Conservation (phyloP, 805 yeast species). For the Scheffersomyces stipitis region DNA sequence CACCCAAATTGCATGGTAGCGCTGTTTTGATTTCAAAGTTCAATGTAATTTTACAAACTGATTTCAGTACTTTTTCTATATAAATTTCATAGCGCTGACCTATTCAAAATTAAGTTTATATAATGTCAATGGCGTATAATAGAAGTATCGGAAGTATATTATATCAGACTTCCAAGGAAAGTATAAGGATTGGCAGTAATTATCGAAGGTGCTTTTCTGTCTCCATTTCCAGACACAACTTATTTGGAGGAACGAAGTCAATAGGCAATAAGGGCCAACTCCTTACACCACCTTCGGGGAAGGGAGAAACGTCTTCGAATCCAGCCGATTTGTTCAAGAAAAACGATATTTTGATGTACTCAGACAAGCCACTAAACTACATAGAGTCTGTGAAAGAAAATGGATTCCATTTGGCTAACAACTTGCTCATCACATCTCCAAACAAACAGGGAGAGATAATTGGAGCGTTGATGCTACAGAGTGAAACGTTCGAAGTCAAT, state of each 20-base stretch:
- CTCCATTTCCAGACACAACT: slow-evolving; percentile 6
- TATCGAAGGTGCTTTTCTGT: not conserved
- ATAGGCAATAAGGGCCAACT: slow-evolving; percentile 2
- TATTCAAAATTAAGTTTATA: no score
- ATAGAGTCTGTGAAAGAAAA: slow-evolving; percentile 47
- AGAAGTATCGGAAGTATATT: no score
- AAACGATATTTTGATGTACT: slow-evolving; percentile 43
- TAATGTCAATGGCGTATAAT: no score
- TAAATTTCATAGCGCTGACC: no score
- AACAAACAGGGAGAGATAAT: slow-evolving; percentile 34
- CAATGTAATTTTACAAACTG: no score
- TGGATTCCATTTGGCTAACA: slow-evolving; percentile 60
- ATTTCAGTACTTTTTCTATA: no score
- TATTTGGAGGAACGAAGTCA: slow-evolving; percentile 32
- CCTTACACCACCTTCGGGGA: slow-evolving; percentile 32
- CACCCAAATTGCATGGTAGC: no score
- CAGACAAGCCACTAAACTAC: slow-evolving; percentile 43
- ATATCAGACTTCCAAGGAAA: no score
- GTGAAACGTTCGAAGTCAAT: slow-evolving; percentile 62
- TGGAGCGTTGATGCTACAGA: slow-evolving; percentile 52
- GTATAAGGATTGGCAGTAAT: no score
- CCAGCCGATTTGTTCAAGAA: slow-evolving; percentile 45
- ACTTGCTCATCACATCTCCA: slow-evolving; percentile 47
- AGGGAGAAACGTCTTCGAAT: slow-evolving; percentile 39
- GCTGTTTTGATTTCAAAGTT: no score